Conservation (phyloP, 805 yeast species). For the Spathaspora passalidarum region DNA sequence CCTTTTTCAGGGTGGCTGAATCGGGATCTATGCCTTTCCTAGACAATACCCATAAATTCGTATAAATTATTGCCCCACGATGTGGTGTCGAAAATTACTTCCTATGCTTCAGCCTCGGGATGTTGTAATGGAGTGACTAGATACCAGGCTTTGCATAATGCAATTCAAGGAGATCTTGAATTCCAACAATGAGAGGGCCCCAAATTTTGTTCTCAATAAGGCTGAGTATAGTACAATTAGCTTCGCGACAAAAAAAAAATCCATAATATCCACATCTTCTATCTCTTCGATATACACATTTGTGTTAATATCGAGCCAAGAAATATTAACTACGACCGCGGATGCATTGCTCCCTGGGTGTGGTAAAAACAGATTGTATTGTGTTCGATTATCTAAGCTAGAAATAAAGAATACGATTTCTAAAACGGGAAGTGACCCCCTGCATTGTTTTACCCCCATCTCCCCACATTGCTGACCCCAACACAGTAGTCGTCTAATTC, state of each 20-base stretch:
- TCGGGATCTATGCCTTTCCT: not conserved
- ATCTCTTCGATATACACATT: not conserved
- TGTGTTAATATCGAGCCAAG: not conserved
- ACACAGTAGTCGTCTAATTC: not conserved
- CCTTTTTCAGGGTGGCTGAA: not conserved
- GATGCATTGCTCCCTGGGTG: not conserved
- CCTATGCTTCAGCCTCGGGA: too few species aligned
- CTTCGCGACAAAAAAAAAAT: too few species aligned
- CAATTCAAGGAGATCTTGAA: not conserved
- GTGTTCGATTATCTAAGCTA: not conserved
- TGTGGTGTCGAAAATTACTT: not conserved
- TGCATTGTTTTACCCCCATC: not conserved
- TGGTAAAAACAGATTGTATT: not conserved
- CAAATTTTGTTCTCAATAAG: not conserved
- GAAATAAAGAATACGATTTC: not conserved
- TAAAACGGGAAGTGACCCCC: not conserved
- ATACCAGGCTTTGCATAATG: not conserved
- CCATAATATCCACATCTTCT: not conserved
- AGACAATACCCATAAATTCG: not conserved
- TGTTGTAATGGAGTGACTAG: too few species aligned
- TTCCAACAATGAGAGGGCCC: not conserved
- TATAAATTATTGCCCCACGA: not conserved
- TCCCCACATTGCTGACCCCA: conserved; percentile 1
- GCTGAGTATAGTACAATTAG: too few species aligned
- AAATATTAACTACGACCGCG: not conserved